These are phyloP conservation scores for Solanum ossicruentum DNA, from an alignment of 257 asterid genomes.

Conservation along the genomic window DNA sequence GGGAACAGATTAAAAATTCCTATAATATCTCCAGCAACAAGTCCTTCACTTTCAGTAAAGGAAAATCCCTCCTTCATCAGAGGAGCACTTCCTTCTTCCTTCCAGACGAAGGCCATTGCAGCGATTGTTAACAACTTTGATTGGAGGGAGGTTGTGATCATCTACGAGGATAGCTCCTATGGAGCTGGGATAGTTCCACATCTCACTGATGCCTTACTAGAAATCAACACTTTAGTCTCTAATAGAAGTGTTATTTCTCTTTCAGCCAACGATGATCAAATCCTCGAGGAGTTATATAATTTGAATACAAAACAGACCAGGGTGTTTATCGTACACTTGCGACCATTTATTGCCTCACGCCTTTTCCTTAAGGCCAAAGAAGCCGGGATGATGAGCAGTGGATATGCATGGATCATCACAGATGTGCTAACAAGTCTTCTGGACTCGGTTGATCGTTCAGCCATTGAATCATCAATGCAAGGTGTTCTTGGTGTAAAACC, in stretches of 20 bases:
- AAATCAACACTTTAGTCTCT: conserved; percentile 7
- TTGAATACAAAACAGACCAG: conserved; percentile 26
- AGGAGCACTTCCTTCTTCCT: conserved; percentile 24
- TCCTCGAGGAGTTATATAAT: conserved; percentile 14
- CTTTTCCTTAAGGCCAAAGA: conserved; percentile 23
- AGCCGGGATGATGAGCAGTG: conserved; percentile 30
- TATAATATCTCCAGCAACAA: conserved; percentile 31
- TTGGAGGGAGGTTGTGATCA: conserved; percentile 33
- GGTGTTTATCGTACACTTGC: conserved; percentile 37
- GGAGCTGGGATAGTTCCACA: conserved; percentile 31
- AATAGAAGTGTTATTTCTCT: conserved; percentile 19
- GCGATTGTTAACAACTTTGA: conserved; percentile 20
- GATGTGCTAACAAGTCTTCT: conserved; percentile 28
- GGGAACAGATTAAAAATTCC: conserved; percentile 34
- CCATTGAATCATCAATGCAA: conserved; percentile 34
- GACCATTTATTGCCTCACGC: conserved; percentile 19
- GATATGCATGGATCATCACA: conserved; percentile 40
- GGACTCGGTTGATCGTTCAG: conserved; percentile 12
- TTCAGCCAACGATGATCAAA: conserved; percentile 17
- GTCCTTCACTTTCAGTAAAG: conserved; percentile 30
- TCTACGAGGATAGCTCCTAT: conserved; percentile 19
- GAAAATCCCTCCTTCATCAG: conserved; percentile 32
- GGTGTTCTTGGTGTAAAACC: conserved; percentile 45
- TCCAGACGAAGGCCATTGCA: conserved; percentile 35
- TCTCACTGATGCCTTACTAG: conserved; percentile 15